Base-by-base conservation (phyloP, 805 yeast species). In the Candida pseudoglaebosa region DNA sequence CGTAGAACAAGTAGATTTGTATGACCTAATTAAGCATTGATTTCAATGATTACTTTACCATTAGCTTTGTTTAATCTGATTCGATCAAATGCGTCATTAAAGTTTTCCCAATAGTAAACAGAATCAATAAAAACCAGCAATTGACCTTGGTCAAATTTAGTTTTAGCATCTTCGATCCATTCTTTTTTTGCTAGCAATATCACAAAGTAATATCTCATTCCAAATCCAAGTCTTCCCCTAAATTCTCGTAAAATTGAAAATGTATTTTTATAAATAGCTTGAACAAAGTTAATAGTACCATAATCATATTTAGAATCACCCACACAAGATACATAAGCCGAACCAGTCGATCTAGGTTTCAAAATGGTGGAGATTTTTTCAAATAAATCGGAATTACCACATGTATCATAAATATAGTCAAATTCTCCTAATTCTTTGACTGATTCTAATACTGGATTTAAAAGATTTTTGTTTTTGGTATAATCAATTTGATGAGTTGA, bases 41-140 rank as follows among this genome's bases (percentile, higher is more conserved):
- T 49, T 38, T 54, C 49, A 21, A 78, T 39, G n/a, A 87, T 73
- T 35, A 83, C 64, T 56, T 86, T 87, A 28, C 95, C 96, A 39
- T 71, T 75, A 5, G 82, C 79, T 34, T 55, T 62, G 40, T 76
- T 72, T 24, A 67, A 56, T 5, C 54, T 55, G 19, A 82, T 53
- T 44, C 62, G 64, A 5, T 73, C 72, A 32, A 74, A 55, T 1
- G 88, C 93, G 6, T 63, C 53, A 33, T 69, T 45, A 44, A 55
- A 75, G 14, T 82, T 73, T 2, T 64, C 70, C 45, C 81, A 70
- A 10, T 66, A 53, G 44, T 62, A 70, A 24, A 70, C 71, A 4
- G 80, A 67, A 51, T 84, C 91, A 34, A 84, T 65, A 5, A 63
- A 55, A 4, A 78, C 62, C 34, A 59, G 55, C 38, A 77, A 48